Evolutionary conservation across 2,329 filamentous ascomycete genomes (phyloP).

Genomic region (Verticillium longisporum): DNA sequence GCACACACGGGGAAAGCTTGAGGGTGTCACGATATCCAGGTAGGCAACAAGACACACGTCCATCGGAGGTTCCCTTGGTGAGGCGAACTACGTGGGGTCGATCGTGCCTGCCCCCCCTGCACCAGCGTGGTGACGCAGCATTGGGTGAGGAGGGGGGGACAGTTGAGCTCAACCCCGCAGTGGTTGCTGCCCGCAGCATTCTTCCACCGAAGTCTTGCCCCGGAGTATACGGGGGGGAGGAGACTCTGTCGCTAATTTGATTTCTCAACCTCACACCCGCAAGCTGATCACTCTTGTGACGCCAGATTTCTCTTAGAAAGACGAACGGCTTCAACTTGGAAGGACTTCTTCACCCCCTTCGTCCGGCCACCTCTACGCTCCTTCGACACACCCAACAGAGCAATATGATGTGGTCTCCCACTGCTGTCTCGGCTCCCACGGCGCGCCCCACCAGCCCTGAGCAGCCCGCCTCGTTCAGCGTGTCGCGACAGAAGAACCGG

Average conservation of each 20-base stretch:
- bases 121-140: neutral
- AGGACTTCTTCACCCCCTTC: neutral
- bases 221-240: neutral
- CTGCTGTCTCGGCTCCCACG: neutral
- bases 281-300: neutral
- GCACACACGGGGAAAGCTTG: neutral
- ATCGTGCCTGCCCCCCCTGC: neutral
- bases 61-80: neutral
- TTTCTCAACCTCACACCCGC: neutral
- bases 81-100: neutral
- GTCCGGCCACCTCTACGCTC: neutral
- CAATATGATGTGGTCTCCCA: neutral
- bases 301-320: neutral
- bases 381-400: neutral
- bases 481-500: constrained; percentile 26
- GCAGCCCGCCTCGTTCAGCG: neutral
- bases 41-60: neutral
- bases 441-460: neutral
- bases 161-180: neutral
- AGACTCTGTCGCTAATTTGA: neutral
- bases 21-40: neutral
- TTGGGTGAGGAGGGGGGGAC: neutral
- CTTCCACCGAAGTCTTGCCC: neutral
- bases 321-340: neutral
- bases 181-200: neutral